Conservation (phyloP, 768 basidiomycete species). For the Lactifluus hygrophoroides region DNA sequence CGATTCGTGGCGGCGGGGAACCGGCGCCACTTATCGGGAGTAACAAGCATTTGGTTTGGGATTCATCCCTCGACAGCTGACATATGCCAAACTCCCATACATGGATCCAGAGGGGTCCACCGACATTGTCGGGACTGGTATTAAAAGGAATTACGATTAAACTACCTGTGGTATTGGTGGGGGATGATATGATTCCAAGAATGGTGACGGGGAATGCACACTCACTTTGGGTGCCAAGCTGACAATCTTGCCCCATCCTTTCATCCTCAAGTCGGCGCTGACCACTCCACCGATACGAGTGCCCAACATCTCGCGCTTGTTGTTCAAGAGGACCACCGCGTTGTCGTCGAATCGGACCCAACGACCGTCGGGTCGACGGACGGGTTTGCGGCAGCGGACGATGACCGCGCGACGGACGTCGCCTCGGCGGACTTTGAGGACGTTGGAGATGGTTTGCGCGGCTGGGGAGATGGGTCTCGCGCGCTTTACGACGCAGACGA, state of each 20-base stretch:
- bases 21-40: conserved; percentile 1
- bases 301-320: conserved; percentile 92
- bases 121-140: conserved; percentile 2
- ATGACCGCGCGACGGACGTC: conserved; percentile 95
- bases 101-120: neutral
- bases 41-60: neutral
- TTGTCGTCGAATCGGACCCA: conserved; percentile 93
- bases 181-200: neutral
- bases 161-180: conserved; percentile 9
- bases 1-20: conserved; percentile 4
- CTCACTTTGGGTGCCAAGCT: conserved; percentile 83
- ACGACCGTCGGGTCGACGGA: conserved; percentile 81
- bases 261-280: conserved; percentile 80
- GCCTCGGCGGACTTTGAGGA: conserved; percentile 85
- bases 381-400: conserved; percentile 84
- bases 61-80: neutral
- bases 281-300: conserved; percentile 93
- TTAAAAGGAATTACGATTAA: neutral
- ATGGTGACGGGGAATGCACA: neutral
- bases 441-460: conserved; percentile 58
- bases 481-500: conserved; percentile 89
- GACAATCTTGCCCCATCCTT: conserved; percentile 92
- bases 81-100: neutral
- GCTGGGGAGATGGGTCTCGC: conserved; percentile 75
- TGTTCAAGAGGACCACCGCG: conserved; percentile 87